Conservation (phyloP, 2,329 filamentous ascomycete genomes). For the Canariomyces notabilis region DNA sequence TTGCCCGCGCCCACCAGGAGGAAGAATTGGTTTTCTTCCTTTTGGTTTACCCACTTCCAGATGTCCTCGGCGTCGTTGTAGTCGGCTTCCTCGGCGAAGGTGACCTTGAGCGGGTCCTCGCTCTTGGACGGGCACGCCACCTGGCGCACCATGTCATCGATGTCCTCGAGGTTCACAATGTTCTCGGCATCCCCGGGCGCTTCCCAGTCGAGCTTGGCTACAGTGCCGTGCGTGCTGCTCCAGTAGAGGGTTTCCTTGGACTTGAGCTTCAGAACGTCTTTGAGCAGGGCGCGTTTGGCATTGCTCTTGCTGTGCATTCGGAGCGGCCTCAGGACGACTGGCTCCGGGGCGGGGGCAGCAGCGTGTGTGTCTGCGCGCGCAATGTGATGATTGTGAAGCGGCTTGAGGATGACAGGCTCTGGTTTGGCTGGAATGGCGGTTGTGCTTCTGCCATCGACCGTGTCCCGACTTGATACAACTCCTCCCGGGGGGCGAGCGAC, state of each 20-base stretch:
- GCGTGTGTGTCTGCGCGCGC: neutral
- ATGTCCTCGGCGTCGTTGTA: constrained; percentile 14
- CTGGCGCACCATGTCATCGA: constrained; percentile 12
- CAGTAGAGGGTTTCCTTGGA: constrained; percentile 9
- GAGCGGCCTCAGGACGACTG: constrained; percentile 8
- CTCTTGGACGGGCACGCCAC: constrained; percentile 5
- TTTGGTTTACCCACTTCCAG: constrained; percentile 16
- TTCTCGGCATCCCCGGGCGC: constrained; percentile 7
- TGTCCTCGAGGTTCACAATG: constrained; percentile 15
- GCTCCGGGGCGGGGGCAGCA: neutral
- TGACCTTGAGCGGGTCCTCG: constrained; percentile 3
- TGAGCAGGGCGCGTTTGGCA: constrained; percentile 6
- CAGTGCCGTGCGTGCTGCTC: constrained; percentile 11
- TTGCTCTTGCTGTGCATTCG: constrained; percentile 2
- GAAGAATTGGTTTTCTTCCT: constrained; percentile 12
- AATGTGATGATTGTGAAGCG: constrained; percentile 1
- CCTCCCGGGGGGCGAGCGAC: neutral
- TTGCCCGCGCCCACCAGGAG: constrained; percentile 10
- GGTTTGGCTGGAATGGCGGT: neutral
- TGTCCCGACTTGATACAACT: too few relatives aligned
- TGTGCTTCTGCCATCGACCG: neutral
- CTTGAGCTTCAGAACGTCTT: constrained; percentile 6
- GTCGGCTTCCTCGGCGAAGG: constrained; percentile 12
- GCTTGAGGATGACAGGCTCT: constrained; percentile 4
- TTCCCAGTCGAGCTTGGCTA: constrained; percentile 11